Evolutionary conservation across 139 green algal genomes (phyloP).

Genomic region (Chlamydomonas asymmetrica): DNA sequence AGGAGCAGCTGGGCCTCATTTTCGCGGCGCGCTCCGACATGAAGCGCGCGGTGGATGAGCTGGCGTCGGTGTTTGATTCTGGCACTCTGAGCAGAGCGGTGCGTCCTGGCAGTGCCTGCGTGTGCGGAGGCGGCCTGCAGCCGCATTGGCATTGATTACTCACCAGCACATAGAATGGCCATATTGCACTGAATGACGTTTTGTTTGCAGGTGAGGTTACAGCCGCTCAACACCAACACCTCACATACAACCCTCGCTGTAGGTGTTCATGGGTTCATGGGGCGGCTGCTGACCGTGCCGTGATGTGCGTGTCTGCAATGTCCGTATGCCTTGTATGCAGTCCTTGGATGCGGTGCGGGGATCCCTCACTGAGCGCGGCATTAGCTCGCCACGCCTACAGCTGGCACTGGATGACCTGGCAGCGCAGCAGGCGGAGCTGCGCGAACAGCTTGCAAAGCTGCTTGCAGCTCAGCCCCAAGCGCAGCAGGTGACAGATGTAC

Average conservation of each 20-base stretch:
- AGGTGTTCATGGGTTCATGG: not conserved
- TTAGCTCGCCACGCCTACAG: slow-evolving; percentile 3
- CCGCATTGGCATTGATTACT: too few relatives aligned
- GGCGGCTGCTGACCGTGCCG: not conserved
- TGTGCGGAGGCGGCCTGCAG: too few relatives aligned
- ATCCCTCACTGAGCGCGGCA: not conserved
- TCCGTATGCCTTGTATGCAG: too few relatives aligned
- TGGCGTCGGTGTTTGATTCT: slow-evolving; percentile 19
- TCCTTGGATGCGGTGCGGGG: not conserved
- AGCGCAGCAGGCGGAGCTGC: slow-evolving; percentile 17
- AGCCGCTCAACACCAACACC: too few relatives aligned
- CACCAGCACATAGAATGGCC: too few relatives aligned
- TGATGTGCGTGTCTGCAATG: too few relatives aligned
- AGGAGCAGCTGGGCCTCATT: slow-evolving; percentile 29
- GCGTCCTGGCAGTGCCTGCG: too few relatives aligned
- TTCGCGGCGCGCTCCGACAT: slow-evolving; percentile 36
- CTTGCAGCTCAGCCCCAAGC: not conserved
- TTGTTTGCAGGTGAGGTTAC: too few relatives aligned
- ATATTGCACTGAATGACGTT: too few relatives aligned
- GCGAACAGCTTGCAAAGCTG: slow-evolving; percentile 11
- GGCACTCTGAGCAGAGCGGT: too few relatives aligned
- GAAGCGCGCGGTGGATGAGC: slow-evolving; percentile 24
- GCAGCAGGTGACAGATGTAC: too few relatives aligned
- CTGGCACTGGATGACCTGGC: slow-evolving; percentile 19
- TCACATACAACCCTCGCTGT: not conserved